Evolutionary conservation across 1,284 basidiomycete genomes (phyloP), one percentile per base, ranked within the genome.

Genomic region (Puccinia novopanici): DNA sequence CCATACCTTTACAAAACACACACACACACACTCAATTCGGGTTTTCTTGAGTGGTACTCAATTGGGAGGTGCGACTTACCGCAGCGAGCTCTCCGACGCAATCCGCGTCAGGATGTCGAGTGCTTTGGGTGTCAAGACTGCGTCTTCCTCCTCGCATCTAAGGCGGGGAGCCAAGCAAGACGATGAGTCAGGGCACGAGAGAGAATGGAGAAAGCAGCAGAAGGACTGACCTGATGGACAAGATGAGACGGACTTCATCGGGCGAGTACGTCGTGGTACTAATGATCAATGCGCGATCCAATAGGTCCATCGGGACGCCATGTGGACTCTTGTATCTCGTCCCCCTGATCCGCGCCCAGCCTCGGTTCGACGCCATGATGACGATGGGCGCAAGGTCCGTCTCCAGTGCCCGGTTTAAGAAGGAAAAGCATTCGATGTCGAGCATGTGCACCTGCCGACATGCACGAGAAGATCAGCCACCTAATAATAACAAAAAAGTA

Each of bases 341-440:
- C 2, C 97, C 96, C 57, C 95, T 90, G 68, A 99, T 94, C 5
- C 94, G 90, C 22, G 92, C 90, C 83, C 94, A 91, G 4, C 96
- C 97, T 45, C 97, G 90, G 86, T 99, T 99, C 34, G 95, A 97
- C 0, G 97, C 97, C 79, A 98, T 89, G 83, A 99, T 93, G 67
- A 99, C 96, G 22, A 97, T 97, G 0, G 97, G 96, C 19, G 94
- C 94, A 91, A 99, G 94, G 22, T 93, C 92, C 0, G 94, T 95
- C 87, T 99, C 96, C 76, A 99, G 89, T 10, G 98, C 90, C 17
- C 95, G 92, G 87, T 99, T 99, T 73, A 99, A 90, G 87, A 97
- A 99, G 10, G 96, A 98, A 88, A 98, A 99, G 87, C 95, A 98
- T 87, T 99, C 97, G 85, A 98, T 95, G 87, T 99, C 96, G 83